Evolutionary conservation across 345 rosid genomes (phyloP).

Genomic region (Salix koriyanagi): DNA sequence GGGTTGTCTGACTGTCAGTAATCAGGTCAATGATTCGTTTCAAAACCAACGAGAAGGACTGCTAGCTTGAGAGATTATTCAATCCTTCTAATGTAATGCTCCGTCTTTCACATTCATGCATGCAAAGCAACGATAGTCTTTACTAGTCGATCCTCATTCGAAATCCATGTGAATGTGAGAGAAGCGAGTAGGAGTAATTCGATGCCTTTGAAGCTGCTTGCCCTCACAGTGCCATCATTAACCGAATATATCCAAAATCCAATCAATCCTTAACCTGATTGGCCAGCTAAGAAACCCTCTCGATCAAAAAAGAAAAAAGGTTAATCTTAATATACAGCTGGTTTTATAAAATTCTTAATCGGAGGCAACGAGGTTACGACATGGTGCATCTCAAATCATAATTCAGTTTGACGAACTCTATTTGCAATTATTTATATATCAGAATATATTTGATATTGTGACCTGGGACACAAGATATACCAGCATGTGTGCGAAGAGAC

Average conservation of each 20-base stretch:
- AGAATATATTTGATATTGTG: background rate
- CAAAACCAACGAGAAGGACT: background rate
- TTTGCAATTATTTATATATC: background rate
- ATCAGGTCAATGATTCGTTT: background rate
- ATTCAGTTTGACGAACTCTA: background rate
- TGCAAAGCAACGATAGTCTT: background rate
- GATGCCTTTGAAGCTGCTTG: no score
- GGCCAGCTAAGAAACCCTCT: background rate
- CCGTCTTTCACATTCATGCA: background rate
- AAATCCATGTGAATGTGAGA: background rate
- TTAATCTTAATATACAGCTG: no score
- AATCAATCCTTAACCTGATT: no score
- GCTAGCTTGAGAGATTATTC: background rate
- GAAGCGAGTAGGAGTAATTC: no score
- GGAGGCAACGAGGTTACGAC: no score
- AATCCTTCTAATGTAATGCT: background rate
- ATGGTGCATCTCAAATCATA: background rate
- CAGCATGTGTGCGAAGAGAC: conserved; percentile 11
- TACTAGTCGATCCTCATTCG: background rate
- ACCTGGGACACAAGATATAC: conserved; percentile 20
- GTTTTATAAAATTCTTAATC: no score
- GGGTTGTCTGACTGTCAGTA: background rate
- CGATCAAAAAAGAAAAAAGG: no score
- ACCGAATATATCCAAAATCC: no score
- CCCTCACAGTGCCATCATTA: no score